Evolutionary conservation across 2,329 filamentous ascomycete genomes (phyloP), one percentile per base, ranked within the genome.

Genomic region (Knufia petricola): DNA sequence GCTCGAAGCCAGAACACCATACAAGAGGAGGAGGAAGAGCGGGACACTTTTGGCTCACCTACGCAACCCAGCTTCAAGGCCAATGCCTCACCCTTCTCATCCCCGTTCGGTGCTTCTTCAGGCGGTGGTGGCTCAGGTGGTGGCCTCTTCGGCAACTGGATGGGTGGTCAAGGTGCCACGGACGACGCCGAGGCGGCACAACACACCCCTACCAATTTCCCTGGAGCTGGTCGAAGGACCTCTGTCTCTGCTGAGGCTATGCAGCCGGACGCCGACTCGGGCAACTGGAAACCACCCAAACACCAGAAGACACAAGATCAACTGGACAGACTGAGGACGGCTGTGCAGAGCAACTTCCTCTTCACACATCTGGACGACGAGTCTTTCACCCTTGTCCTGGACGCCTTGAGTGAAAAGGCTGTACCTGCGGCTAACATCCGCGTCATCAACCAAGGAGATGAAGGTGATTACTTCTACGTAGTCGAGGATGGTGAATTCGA

Each of bases 381-480:
- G 58, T 89, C 95, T 67, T 86, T 83, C 56, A 71, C 76, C 44
- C 87, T 92, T 60, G 88, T 96, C 38, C 76, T 98, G 10, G 87
- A 87, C 43, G 92, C 92, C 2, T 73, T 98, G 58, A 82, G 94
- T 52, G 92, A 98, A 69, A 96, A 96, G 68, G 85, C 87, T 4
- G 94, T 96, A 60, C 92, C 92, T 1, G 87, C 87, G 54, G 94
- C 92, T 69, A 90, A 81, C 56, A 82, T 82, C 64, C 76, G 95
- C 76, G 87, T 98, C 50, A 96, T 98, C 58, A 84, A 82, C 43
- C 92, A 98, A 71, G 92, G 92, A 48, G 92, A 96, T 61, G 84
- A 89, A 0, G 92, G 92, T 37, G 92, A 98, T 68, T 96, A 85
- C 72, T 98, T 98, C 70, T 98, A 98, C 66, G 82, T 98, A 21